Conservation (phyloP, 768 basidiomycete genomes). For the Lactarius psammicola region DNA sequence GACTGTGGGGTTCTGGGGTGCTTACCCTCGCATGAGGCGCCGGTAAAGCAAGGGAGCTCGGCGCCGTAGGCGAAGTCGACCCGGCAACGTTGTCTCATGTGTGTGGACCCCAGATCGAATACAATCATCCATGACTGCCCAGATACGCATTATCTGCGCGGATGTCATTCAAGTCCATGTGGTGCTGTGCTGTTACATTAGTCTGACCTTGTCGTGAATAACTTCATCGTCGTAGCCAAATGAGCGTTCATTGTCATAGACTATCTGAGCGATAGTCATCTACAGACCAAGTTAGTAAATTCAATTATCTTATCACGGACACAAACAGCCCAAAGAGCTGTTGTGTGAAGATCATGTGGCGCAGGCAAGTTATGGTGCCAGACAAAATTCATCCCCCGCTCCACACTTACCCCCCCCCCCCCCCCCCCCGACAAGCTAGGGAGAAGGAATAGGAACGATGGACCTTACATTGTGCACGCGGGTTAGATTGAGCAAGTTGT, state of each 20-base stretch:
- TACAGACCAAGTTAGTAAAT: slow-evolving; percentile 34
- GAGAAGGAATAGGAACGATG: slow-evolving; percentile 4
- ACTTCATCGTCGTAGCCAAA: slow-evolving; percentile 77
- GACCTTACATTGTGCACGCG: slow-evolving; percentile 74
- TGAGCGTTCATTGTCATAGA: slow-evolving; percentile 86
- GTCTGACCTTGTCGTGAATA: slow-evolving; percentile 64
- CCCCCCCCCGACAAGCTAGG: background rate
- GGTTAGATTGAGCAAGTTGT: slow-evolving; percentile 71
- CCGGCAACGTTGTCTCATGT: slow-evolving; percentile 76
- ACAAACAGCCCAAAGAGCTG: background rate
- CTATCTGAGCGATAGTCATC: slow-evolving; percentile 93
- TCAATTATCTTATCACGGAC: slow-evolving; percentile 1
- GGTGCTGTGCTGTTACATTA: background rate
- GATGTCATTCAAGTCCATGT: slow-evolving; percentile 9
- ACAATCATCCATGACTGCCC: slow-evolving; percentile 91
- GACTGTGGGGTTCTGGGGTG: slow-evolving; percentile 26
- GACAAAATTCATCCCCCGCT: background rate
- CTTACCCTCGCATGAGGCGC: slow-evolving; percentile 85
- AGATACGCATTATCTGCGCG: slow-evolving; percentile 65
- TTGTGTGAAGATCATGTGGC: background rate
- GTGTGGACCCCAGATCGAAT: slow-evolving; percentile 84
- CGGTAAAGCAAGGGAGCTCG: slow-evolving; percentile 88
- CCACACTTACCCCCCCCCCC: background rate
- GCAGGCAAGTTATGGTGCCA: background rate
- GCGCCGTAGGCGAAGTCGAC: slow-evolving; percentile 73